Evolutionary conservation across 2,329 filamentous ascomycete species (phyloP), one percentile per base, ranked within the genome.

Genomic region (Cladophialophora yegresii): DNA sequence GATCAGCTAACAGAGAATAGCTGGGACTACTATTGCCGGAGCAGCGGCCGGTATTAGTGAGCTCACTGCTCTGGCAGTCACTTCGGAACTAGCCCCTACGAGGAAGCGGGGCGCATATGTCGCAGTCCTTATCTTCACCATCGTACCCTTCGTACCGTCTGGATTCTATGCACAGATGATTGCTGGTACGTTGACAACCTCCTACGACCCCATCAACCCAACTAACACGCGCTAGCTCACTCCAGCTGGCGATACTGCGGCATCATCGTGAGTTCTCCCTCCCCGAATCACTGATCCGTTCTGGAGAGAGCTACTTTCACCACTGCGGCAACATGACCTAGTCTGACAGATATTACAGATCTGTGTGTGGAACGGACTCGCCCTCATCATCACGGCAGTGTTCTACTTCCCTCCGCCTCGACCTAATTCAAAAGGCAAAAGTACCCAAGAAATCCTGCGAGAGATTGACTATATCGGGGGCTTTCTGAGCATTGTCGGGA

Each of bases 51-150:
- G 88, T 9, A 82, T 90, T 66, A 87, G 87, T 69, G 87, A 90
- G 73, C 77, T 90, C 30, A 90, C 86, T 5, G 86, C 87, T 1
- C 77, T 91, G 6, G 87, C 88, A 26, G 88, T 83, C 22, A 88
- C 87, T 0, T 86, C 86, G 1, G 88, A 91, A 73, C 79, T 90
- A 65, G 88, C 86, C 0, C 88, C 88, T 0, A 85, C 85, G n/a
- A 78, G 83, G 16, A 85, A 89, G 73, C 83, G 88, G 50, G 87
- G 85, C 28, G 81, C 81, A 69, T 89, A 89, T 71, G 83, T 89
- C 28, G 84, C 84, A 6, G 73, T 81, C 0, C 75, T 89, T 16
- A 82, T 88, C 51, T 81, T 87, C 70, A 86, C 83, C 59, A 86
- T 89, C 59, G 65, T 87, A 0, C 86, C 86, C 0, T 88, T 88